Percentiles rank a stretch among this genome's conserved stretches.
These are phyloP conservation scores for Diaporthe batatas DNA, from an alignment of 2,329 filamentous ascomycete species.

Conservation along the genomic window DNA sequence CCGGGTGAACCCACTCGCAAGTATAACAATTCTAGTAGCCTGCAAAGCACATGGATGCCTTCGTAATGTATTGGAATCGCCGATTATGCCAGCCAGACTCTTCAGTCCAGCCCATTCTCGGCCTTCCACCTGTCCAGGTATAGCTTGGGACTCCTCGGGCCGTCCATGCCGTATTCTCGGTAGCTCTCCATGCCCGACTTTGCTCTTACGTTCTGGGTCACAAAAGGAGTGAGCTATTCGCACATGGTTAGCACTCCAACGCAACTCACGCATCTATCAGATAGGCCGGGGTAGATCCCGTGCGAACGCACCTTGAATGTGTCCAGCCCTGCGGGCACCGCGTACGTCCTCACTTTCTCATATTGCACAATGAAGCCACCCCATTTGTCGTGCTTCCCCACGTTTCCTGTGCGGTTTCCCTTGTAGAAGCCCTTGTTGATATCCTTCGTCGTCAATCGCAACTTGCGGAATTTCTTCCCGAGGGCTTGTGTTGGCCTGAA, in stretches of 20 bases:
- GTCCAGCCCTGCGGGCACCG: constrained; percentile 77
- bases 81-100: too few relatives aligned
- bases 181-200: constrained; percentile 48
- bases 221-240: constrained; percentile 82
- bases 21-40: not conserved
- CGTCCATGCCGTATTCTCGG: constrained; percentile 52
- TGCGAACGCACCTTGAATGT: constrained; percentile 75
- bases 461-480: constrained; percentile 77
- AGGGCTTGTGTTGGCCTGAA: constrained; percentile 75
- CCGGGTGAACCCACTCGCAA: not conserved
- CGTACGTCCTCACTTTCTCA: constrained; percentile 90
- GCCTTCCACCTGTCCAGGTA: constrained; percentile 77
- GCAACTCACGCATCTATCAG: not conserved
- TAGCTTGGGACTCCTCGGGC: constrained; percentile 71
- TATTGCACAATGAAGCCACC: constrained; percentile 89
- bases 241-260: constrained; percentile 39
- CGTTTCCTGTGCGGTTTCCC: constrained; percentile 88
- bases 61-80: not conserved
- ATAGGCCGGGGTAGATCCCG: not conserved
- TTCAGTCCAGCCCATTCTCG: constrained; percentile 73
- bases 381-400: constrained; percentile 86
- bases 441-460: constrained; percentile 91
- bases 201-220: constrained; percentile 70
- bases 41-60: not conserved
- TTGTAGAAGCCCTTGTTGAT: constrained; percentile 97